Conservation (phyloP, 208 protist genomes). For the Leishmania tropica region DNA sequence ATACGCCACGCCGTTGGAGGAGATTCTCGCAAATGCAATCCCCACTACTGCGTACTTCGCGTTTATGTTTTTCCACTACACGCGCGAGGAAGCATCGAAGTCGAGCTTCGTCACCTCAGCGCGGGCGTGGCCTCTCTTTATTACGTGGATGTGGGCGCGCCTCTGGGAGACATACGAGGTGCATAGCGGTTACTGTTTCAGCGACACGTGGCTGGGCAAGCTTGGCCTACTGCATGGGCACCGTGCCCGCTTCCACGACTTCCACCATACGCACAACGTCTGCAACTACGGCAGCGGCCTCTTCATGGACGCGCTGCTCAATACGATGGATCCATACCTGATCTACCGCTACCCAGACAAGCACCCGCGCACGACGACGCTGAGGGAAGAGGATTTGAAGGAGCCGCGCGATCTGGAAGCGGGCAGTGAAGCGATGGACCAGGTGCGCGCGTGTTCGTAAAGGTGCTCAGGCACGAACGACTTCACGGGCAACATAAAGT, state of each 20-base stretch:
- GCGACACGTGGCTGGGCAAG: slow-evolving; percentile 41
- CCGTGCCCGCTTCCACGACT: slow-evolving; percentile 69
- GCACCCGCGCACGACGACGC: slow-evolving; percentile 13
- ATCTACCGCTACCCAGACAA: slow-evolving; percentile 30
- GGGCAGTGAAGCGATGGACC: slow-evolving; percentile 3
- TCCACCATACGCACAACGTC: slow-evolving; percentile 71
- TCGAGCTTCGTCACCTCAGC: slow-evolving; percentile 27
- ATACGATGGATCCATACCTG: slow-evolving; percentile 58
- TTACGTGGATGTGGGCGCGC: slow-evolving; percentile 51
- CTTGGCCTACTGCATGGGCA: slow-evolving; percentile 50
- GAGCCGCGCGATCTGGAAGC: slow-evolving; percentile 10
- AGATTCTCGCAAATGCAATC: slow-evolving; percentile 44
- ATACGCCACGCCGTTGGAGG: slow-evolving; percentile 52
- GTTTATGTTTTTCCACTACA: slow-evolving; percentile 40
- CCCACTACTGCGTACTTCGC: slow-evolving; percentile 50
- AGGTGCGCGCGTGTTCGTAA: neutral
- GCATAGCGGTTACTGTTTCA: slow-evolving; percentile 73
- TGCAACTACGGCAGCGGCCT: slow-evolving; percentile 55
- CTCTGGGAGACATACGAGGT: slow-evolving; percentile 65
- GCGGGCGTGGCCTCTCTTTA: slow-evolving; percentile 47
- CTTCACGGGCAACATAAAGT: neutral
- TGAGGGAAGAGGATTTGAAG: slow-evolving; percentile 16
- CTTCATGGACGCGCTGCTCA: slow-evolving; percentile 53
- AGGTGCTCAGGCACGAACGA: neutral
- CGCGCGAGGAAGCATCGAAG: slow-evolving; percentile 20